Percentiles rank a stretch among this genome's conserved stretches.
Conservation (phyloP, 2,329 filamentous ascomycete species). For the Diplodia corticola region DNA sequence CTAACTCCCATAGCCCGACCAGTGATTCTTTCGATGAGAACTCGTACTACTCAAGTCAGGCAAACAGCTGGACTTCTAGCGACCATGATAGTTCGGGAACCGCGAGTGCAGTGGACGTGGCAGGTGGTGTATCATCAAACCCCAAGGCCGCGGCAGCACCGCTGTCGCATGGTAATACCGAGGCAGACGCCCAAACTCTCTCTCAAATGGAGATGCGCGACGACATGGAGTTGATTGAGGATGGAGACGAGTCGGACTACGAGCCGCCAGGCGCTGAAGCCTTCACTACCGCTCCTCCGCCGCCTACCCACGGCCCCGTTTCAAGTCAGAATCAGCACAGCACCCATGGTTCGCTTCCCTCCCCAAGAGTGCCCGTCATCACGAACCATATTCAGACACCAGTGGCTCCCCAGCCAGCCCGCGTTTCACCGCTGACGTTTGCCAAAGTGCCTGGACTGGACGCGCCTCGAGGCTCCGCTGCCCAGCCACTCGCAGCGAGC, state of each 20-base stretch:
- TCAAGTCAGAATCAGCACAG: conserved; percentile 7
- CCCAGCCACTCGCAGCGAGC: conserved; percentile 17
- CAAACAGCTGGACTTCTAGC: conserved; percentile 71
- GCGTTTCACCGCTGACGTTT: conserved; percentile 60
- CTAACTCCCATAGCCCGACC: conserved; percentile 63
- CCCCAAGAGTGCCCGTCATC: conserved; percentile 50
- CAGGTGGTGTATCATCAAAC: neutral
- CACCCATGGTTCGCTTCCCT: conserved; percentile 25
- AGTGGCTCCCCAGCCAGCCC: conserved; percentile 72
- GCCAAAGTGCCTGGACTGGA: conserved; percentile 53
- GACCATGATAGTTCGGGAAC: conserved; percentile 34
- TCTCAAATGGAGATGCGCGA: conserved; percentile 27
- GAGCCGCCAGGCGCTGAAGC: conserved; percentile 49
- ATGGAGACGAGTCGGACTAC: conserved; percentile 45
- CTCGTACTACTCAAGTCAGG: conserved; percentile 92
- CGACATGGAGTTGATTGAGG: conserved; percentile 38
- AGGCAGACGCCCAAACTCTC: neutral
- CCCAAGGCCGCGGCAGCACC: conserved; percentile 1
- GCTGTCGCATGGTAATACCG: conserved; percentile 7
- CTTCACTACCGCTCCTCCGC: conserved; percentile 25
- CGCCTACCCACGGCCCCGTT: conserved; percentile 23
- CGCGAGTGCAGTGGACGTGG: conserved; percentile 34
- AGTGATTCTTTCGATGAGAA: conserved; percentile 89
- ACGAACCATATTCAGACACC: conserved; percentile 73
- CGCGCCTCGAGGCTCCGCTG: conserved; percentile 51